Base-by-base conservation (phyloP, 2,329 filamentous ascomycete species). In the Ophiostoma himal-ulmi region DNA sequence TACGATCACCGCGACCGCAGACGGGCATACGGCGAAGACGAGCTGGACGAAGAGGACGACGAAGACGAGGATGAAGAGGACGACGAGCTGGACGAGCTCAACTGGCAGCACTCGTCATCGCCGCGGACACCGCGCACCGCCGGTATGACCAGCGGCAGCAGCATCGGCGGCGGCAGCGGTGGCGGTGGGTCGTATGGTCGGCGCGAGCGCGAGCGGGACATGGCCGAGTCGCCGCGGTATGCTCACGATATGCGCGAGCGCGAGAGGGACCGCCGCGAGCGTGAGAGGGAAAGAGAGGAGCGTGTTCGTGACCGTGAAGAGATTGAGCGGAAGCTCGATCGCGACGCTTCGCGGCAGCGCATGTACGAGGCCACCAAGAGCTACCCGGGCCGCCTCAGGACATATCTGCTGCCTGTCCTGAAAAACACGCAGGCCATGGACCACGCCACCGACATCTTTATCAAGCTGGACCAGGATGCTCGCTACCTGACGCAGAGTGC, bases 401-500 rank as follows among this genome's bases (percentile, higher is more conserved):
- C 37, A 41, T 74, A 73, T 37, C 71, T 74, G 39, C 10, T 52
- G 64, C 73, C 73, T 10, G 67, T 74, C 14, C 67, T 74, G n/a
- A 64, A 73, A 37, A 74, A 66, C 70, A 39, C 67, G 44, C 48
- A 62, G 65, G 74, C 71, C 60, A 70, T 75, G 69, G 73, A 75
- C 69, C 67, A 71, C 8, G 70, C 71, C 22, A 68, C 64, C 6
- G 74, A 73, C 30, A 64, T 74, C 17, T 73, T 75, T 36, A 11
- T 71, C 48, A 73, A 72, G 71, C 72, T 75, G 2, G 73, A 73
- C 66, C 67, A 72, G 39, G 73, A 74, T 57, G 37, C 68, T 5
- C 74, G 73, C 20, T 74, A 73, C 67, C 70, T 75, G 30, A 70
- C 74, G 1, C 67, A 66, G 60, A 74, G 73, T 57, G 70, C 71